Evolutionary conservation across 2,329 filamentous ascomycete species (phyloP).

Genomic region (Alternaria novae-zelandiae): DNA sequence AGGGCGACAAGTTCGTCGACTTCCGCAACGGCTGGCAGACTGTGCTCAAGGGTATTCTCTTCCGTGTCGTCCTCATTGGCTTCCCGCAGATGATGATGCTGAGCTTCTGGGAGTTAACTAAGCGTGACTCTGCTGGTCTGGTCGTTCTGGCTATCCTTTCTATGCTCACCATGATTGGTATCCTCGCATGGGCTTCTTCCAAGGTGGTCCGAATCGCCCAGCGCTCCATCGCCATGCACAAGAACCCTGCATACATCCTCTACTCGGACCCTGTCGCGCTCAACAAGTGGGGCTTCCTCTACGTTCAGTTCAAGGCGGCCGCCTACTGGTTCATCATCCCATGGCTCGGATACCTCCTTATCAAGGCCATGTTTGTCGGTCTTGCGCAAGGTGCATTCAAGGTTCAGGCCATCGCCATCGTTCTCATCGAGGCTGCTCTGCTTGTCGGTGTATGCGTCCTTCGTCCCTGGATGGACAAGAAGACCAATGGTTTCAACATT

Average conservation of each 20-base stretch:
- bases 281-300: conserved; percentile 98
- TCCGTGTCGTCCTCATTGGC: conserved; percentile 86
- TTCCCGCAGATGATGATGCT: conserved; percentile 91
- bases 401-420: conserved; percentile 79
- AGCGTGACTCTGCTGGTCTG: conserved; percentile 82
- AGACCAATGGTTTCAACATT: conserved; percentile 96
- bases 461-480: conserved; percentile 98
- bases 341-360: conserved; percentile 75
- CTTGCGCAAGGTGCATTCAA: conserved; percentile 74
- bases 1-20: conserved; percentile 84
- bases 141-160: conserved; percentile 89
- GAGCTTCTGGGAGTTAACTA: conserved; percentile 91
- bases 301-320: conserved; percentile 94
- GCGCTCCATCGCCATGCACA: conserved; percentile 87
- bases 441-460: conserved; percentile 80
- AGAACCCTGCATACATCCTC: conserved; percentile 95
- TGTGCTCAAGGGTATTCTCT: conserved; percentile 90
- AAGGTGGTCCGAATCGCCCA: conserved; percentile 91
- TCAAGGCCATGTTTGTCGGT: conserved; percentile 89
- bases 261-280: conserved; percentile 93
- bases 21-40: conserved; percentile 95
- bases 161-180: conserved; percentile 78
- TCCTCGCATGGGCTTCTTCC: conserved; percentile 83
- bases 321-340: conserved; percentile 95
- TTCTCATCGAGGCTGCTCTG: conserved; percentile 81